Evolutionary conservation across 176 grass and related monocot species (phyloP), one percentile per base, ranked within the genome.

Genomic region (Dendrocalamus sinicus): DNA sequence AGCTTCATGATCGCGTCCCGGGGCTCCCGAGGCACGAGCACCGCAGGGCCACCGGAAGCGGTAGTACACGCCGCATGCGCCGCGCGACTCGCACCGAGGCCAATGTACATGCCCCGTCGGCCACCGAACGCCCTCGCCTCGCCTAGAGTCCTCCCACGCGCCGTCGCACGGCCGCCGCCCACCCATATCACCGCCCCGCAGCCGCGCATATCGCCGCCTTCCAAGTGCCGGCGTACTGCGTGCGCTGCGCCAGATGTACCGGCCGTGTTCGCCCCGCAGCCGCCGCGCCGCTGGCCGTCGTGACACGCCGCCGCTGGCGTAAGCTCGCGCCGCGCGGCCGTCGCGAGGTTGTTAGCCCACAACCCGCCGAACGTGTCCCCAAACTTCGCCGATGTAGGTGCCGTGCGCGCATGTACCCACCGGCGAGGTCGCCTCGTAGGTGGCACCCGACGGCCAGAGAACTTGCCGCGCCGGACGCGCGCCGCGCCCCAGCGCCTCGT

Each of bases 141-240:
- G n/a, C 78, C 74, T 75, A 14, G 88, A 86, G 28, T 89, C 81
- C 83, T 98, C 92, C 96, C 95, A 98, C 5, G 87, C 89, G 40
- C 95, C 95, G 74, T 98, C 96, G 85, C 91, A 96, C 92, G 85
- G 85, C 91, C 92, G 43, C 91, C 82, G 76, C 92, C 92, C 12
- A 67, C 82, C 94, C 91, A 93, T 40, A 92, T 83, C 1, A 97
- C 82, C 30, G 88, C 80, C 19, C 94, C 94, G 72, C 83, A 78
- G 1, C 94, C 94, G 92, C 94, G 89, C 78, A 94, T 94, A 44
- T 85, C 85, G 0, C 94, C 94, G 85, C 75, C 64, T 51, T 74
- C 94, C 94, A 97, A 3, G 92, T 85, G 43, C 94, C 94, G 67
- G 90, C 85, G 77, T 97, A 97, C 79, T 97, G n/a, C 91, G 75